These are phyloP conservation scores for Apophysomyces variabilis DNA, from an alignment of 371 early-diverging fungal species.

Conservation along the genomic window DNA sequence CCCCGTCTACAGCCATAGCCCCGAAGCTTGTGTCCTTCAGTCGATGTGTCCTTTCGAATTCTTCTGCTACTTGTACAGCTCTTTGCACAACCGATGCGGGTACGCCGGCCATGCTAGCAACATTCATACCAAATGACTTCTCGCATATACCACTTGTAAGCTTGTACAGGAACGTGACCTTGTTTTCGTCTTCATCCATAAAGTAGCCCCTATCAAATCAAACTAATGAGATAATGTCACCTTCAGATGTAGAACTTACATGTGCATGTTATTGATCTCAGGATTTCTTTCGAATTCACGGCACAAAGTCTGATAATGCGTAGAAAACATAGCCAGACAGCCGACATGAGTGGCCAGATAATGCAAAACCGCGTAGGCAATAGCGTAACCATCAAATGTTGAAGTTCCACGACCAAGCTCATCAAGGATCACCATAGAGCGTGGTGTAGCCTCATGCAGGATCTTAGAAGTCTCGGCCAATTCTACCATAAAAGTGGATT, in stretches of 20 bases:
- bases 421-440: slow-evolving; percentile 98
- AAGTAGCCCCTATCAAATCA: slow-evolving; percentile 69
- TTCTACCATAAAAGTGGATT: slow-evolving; percentile 99
- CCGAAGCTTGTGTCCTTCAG: slow-evolving; percentile 40
- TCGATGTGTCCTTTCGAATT: slow-evolving; percentile 67
- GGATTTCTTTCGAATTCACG: slow-evolving; percentile 76
- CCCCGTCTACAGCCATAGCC: slow-evolving; percentile 21
- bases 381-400: slow-evolving; percentile 98
- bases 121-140: slow-evolving; percentile 89
- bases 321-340: slow-evolving; percentile 95
- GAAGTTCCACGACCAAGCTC: slow-evolving; percentile 99
- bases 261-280: slow-evolving; percentile 66
- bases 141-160: slow-evolving; percentile 82
- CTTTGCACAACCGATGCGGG: slow-evolving; percentile 64
- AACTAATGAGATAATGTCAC: slow-evolving; percentile 33
- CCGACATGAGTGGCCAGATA: slow-evolving; percentile 83
- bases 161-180: slow-evolving; percentile 98
- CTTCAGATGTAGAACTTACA: slow-evolving; percentile 53
- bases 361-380: slow-evolving; percentile 95
- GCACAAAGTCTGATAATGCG: slow-evolving; percentile 97
- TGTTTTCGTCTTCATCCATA: slow-evolving; percentile 79
- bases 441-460: slow-evolving; percentile 88
- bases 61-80: slow-evolving; percentile 72
- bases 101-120: slow-evolving; percentile 96
- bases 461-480: slow-evolving; percentile 96